Evolutionary conservation across 768 basidiomycete species (phyloP).

Genomic region (Lactifluus subvellereus): DNA sequence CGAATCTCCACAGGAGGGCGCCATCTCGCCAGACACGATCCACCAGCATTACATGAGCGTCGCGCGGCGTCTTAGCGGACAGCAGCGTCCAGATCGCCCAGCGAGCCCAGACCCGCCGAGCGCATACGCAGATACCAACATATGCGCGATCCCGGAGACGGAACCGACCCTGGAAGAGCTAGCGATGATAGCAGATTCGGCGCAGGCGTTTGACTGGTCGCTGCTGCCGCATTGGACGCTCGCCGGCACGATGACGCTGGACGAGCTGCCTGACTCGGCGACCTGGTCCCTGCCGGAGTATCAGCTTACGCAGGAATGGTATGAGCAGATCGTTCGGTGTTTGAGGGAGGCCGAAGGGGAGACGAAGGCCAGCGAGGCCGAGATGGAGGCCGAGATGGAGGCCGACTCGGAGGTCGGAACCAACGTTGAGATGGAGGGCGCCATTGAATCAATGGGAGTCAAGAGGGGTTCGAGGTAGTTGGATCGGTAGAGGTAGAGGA

Average conservation of each 20-base stretch:
- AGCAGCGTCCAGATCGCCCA: background rate
- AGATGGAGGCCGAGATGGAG: background rate
- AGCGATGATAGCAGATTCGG: background rate
- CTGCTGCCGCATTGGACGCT: background rate
- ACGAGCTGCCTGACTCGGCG: conserved; percentile 9
- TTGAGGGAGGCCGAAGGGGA: background rate
- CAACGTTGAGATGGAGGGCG: background rate
- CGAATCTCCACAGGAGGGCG: background rate
- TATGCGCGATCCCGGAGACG: background rate
- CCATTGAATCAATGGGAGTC: background rate
- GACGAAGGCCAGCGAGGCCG: background rate
- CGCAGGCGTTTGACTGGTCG: background rate
- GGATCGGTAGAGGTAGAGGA: background rate
- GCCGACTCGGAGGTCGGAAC: background rate
- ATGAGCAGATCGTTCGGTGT: background rate
- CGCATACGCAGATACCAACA: background rate
- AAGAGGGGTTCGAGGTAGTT: background rate
- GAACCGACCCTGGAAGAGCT: background rate
- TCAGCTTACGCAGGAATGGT: conserved; percentile 18
- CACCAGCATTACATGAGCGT: background rate
- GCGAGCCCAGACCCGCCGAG: background rate
- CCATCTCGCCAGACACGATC: background rate
- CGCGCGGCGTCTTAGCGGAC: background rate
- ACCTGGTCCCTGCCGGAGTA: conserved; percentile 1
- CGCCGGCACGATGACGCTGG: background rate